Conservation (phyloP, 1,284 basidiomycete genomes). For the Boletus calvinii region DNA sequence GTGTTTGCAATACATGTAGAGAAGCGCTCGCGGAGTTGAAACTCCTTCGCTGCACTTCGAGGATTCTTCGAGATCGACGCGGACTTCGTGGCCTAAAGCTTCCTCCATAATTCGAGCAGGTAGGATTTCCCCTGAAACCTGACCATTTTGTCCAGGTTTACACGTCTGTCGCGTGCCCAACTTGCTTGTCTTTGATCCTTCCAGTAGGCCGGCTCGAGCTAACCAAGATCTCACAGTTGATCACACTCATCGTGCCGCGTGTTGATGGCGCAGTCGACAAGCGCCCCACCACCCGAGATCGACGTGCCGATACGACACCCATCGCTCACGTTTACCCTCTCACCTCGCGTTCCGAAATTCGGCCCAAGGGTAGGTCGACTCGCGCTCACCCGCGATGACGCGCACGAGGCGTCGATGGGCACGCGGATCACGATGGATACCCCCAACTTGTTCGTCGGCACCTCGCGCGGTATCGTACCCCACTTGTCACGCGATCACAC, state of each 20-base stretch:
- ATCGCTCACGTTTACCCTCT: conserved; percentile 20
- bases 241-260: not conserved
- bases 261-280: conserved; percentile 9
- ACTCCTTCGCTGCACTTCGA: not conserved
- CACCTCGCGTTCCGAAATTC: conserved; percentile 17
- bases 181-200: not conserved
- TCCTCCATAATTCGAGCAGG: not conserved
- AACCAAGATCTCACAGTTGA: not conserved
- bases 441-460: conserved; percentile 58
- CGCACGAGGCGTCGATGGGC: not conserved
- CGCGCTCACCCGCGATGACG: conserved; percentile 16
- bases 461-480: conserved; percentile 70
- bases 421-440: conserved; percentile 46
- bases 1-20: not conserved
- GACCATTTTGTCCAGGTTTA: not conserved
- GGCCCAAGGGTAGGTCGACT: conserved; percentile 27
- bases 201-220: not conserved
- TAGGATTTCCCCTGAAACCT: not conserved
- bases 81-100: not conserved
- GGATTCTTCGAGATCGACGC: conserved; percentile 10
- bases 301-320: conserved; percentile 3
- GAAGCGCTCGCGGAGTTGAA: conserved; percentile 20
- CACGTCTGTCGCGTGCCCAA: not conserved
- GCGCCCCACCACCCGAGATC: not conserved
- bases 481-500: conserved; percentile 72